Evolutionary conservation across 2,329 filamentous ascomycete species (phyloP), one percentile per base, ranked within the genome.

Genomic region (Fusarium subtropicale): DNA sequence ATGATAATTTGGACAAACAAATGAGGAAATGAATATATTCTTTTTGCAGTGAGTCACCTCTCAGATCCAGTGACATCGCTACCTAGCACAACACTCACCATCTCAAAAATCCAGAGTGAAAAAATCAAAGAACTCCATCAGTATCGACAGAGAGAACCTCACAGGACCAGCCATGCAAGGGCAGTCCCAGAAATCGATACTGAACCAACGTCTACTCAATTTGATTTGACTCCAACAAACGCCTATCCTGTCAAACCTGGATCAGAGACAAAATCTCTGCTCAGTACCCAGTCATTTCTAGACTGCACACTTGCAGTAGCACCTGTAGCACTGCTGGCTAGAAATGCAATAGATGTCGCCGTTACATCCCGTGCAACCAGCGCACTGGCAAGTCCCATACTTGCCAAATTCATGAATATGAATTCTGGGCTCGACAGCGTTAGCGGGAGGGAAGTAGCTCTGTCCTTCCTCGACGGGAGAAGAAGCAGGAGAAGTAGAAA

Each of bases 261-360:
- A 7, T 15, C 16, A n/a, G 10, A 30, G 24, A n/a, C 13, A 3
- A 0, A n/a, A 13, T 20, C 10, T 30, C 10, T 24, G n/a, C 5
- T 20, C 18, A 11, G 2, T 10, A 3, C 10, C 7, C 9, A 12
- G 31, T 11, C 15, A n/a, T 16, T 22, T 22, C 20, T 33, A 63
- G 8, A 63, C 41, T 2, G 16, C 13, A 6, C 58, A 63, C 11
- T 63, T 31, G 20, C 34, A 42, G 22, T 63, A 63, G 20, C 58
- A 63, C 5, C 16, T 15, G 18, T 63, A 63, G 20, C 48, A 63
- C 41, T 63, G 60, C 5, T 47, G 28, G 7, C 41, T 63, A 3
- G 20, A 9, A 15, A 63, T 56, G 11, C 58, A 63, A 11, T 63
- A 63, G 6, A 63, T 38, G 5, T 47, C 15, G 1, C 31, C 6